Conservation (phyloP, 306 rosid species). For the Fagus sylvatica region DNA sequence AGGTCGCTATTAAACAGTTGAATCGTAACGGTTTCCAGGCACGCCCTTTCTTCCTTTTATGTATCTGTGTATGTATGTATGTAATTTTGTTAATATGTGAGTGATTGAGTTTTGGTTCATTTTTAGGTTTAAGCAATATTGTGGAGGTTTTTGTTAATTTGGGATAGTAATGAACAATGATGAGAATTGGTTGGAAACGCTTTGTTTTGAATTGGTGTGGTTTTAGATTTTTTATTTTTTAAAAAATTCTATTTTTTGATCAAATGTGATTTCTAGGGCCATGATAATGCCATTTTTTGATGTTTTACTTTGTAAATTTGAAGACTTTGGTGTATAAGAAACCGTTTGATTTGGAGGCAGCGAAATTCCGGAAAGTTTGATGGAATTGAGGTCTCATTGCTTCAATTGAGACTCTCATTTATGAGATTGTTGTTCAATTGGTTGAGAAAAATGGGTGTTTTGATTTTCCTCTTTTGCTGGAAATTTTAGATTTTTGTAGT, state of each 20-base stretch:
- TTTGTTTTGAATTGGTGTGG: background rate
- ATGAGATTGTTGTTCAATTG: too few species aligned
- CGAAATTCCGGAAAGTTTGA: too few species aligned
- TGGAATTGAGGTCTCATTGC: too few species aligned
- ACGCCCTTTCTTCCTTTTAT: conserved; percentile 21
- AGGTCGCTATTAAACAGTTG: conserved; percentile 90
- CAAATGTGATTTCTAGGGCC: too few species aligned
- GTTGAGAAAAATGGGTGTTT: too few species aligned
- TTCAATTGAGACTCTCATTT: too few species aligned
- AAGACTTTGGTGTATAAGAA: background rate
- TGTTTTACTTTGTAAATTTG: background rate
- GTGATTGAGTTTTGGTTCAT: background rate
- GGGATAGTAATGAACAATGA: background rate
- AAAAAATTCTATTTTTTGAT: too few species aligned
- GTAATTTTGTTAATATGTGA: background rate
- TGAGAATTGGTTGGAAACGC: background rate
- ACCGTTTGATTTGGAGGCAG: background rate
- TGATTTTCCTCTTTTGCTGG: too few species aligned
- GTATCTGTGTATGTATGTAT: background rate
- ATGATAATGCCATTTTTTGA: too few species aligned
- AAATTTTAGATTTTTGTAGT: too few species aligned
- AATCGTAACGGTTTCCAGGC: conserved; percentile 96
- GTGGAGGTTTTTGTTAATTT: background rate
- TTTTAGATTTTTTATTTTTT: background rate
- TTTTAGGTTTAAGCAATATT: background rate